Conservation (phyloP, 2,329 filamentous ascomycete genomes). For the Chrysosphaeria jannelii region DNA sequence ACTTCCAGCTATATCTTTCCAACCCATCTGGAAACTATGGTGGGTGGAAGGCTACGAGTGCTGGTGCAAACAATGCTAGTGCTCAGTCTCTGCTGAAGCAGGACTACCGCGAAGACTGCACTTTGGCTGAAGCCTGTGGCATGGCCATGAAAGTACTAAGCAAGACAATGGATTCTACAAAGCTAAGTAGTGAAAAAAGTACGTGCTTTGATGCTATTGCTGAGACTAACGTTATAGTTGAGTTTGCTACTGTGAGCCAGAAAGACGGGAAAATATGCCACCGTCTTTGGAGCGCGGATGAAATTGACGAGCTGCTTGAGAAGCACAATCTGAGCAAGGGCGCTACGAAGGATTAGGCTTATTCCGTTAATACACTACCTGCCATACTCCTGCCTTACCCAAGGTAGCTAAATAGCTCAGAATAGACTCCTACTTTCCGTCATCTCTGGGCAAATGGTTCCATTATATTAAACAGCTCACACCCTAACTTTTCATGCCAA, state of each 20-base stretch:
- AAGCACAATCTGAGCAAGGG: constrained; percentile 86
- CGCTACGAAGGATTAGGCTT: too few relatives aligned
- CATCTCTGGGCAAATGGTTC: too few relatives aligned
- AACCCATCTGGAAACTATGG: constrained; percentile 98
- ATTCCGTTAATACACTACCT: too few relatives aligned
- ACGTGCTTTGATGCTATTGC: constrained; percentile 11
- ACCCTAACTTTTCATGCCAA: too few relatives aligned
- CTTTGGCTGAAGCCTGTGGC: constrained; percentile 81
- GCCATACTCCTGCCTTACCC: too few relatives aligned
- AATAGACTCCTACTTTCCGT: too few relatives aligned
- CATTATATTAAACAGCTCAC: too few relatives aligned
- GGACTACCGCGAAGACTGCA: constrained; percentile 97
- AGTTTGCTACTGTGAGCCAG: constrained; percentile 92
- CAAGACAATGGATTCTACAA: constrained; percentile 99
- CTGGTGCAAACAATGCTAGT: constrained; percentile 92
- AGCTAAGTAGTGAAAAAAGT: constrained; percentile 98
- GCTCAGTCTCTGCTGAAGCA: constrained; percentile 94
- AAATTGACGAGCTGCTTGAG: constrained; percentile 80
- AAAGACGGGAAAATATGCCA: constrained; percentile 94
- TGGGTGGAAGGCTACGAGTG: constrained; percentile 95
- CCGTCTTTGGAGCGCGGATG: constrained; percentile 84
- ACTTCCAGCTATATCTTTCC: constrained; percentile 98
- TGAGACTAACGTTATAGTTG: constrained; percentile 26
- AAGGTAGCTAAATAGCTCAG: too few relatives aligned
- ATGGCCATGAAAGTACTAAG: constrained; percentile 96